These are phyloP conservation scores for Encephalitozoon hellem DNA, from an alignment of 371 early-diverging fungal species.

Conservation along the genomic window DNA sequence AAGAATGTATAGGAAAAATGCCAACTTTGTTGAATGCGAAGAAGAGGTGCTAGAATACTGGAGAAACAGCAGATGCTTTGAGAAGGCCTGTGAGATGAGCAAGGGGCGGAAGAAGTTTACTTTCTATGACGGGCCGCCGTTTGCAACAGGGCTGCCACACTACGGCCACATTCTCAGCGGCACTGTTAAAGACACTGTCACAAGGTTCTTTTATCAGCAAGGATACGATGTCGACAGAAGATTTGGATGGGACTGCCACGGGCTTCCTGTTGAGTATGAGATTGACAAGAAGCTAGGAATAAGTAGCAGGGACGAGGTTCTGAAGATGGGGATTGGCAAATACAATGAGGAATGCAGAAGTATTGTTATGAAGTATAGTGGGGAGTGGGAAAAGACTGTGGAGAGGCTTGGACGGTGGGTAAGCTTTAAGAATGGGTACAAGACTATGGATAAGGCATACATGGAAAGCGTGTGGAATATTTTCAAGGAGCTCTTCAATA, in stretches of 20 bases:
- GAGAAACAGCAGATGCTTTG: slow-evolving; percentile 92
- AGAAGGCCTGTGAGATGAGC: slow-evolving; percentile 77
- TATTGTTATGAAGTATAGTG: slow-evolving; percentile 92
- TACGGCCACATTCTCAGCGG: slow-evolving; percentile 98
- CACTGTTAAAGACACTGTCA: slow-evolving; percentile 98
- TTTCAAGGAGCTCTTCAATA: slow-evolving; percentile 86
- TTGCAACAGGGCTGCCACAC: slow-evolving; percentile 99
- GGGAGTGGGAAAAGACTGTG: slow-evolving; percentile 90
- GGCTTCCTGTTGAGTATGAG: slow-evolving; percentile 96
- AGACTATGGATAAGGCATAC: slow-evolving; percentile 81
- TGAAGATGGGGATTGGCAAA: slow-evolving; percentile 89
- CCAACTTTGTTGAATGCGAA: slow-evolving; percentile 67
- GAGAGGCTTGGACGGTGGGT: slow-evolving; percentile 98
- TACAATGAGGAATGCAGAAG: slow-evolving; percentile 95
- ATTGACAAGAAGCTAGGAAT: slow-evolving; percentile 94
- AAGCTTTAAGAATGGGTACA: slow-evolving; percentile 98
- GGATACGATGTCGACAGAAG: slow-evolving; percentile 93
- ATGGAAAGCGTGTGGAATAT: slow-evolving; percentile 99
- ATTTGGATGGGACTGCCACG: slow-evolving; percentile 99
- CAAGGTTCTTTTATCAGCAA: slow-evolving; percentile 87
- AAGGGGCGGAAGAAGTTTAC: slow-evolving; percentile 55
- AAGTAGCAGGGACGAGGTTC: slow-evolving; percentile 69
- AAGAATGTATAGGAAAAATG: slow-evolving; percentile 39
- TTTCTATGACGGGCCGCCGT: slow-evolving; percentile 99
- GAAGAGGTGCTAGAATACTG: slow-evolving; percentile 84